A percentile compares a stretch with the other conserved stretches of the same genome.
Evolutionary conservation across 2,329 filamentous ascomycete species (phyloP).

Genomic region (Cytospora chrysosperma): DNA sequence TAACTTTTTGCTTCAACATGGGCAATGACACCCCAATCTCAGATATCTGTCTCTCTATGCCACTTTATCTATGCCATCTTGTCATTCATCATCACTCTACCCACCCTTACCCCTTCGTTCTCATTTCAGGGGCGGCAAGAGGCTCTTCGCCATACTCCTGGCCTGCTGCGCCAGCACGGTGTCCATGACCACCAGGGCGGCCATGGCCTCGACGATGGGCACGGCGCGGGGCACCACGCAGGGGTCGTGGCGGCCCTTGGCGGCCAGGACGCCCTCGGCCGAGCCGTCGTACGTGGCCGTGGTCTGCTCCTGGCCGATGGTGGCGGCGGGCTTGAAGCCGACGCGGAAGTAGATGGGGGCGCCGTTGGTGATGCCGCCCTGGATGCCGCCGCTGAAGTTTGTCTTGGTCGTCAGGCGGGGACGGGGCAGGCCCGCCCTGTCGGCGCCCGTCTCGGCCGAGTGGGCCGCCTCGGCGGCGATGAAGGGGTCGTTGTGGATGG

Average conservation of each 20-base stretch:
- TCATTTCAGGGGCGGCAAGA: slow-evolving; percentile 42
- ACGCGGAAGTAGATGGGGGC: slow-evolving; percentile 92
- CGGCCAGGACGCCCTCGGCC: slow-evolving; percentile 72
- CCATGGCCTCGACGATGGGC: slow-evolving; percentile 89
- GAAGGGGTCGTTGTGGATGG: slow-evolving; percentile 90
- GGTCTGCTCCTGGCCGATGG: slow-evolving; percentile 83
- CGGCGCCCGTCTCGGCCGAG: slow-evolving; percentile 45
- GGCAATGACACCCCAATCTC: not conserved
- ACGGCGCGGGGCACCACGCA: slow-evolving; percentile 88
- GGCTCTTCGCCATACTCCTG: slow-evolving; percentile 46
- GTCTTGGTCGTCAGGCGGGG: slow-evolving; percentile 80
- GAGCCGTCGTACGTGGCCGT: slow-evolving; percentile 77
- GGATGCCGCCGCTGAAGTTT: slow-evolving; percentile 92
- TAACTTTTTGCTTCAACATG: not conserved
- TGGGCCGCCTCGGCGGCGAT: slow-evolving; percentile 50
- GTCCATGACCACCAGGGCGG: slow-evolving; percentile 83
- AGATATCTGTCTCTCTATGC: not conserved
- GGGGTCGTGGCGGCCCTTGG: slow-evolving; percentile 92
- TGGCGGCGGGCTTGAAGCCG: slow-evolving; percentile 92
- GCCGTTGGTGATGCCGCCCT: slow-evolving; percentile 93
- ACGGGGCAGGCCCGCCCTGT: slow-evolving; percentile 45
- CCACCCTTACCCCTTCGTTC: slow-evolving; percentile 30
- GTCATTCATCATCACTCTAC: slow-evolving; percentile 32
- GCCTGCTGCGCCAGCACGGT: slow-evolving; percentile 79
- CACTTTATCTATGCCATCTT: slow-evolving; percentile 3